Percentiles rank a stretch among this genome's conserved stretches.
Conservation (phyloP, 1,284 basidiomycete species). For the Melampsora larici-populina region DNA sequence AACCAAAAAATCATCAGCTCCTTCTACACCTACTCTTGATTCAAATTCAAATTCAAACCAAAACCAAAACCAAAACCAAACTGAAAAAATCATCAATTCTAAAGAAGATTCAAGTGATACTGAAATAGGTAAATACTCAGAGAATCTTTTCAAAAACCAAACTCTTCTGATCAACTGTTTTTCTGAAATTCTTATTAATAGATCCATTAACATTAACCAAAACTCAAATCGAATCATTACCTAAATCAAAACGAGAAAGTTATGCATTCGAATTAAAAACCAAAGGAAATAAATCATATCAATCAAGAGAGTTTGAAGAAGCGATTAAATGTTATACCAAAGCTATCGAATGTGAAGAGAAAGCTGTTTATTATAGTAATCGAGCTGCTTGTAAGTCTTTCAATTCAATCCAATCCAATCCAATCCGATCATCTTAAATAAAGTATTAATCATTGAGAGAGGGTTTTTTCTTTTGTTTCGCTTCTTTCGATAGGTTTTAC, state of each 20-base stretch:
- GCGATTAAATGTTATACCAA: slow-evolving; percentile 85
- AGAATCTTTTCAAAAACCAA: too few relatives aligned
- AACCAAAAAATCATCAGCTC: slow-evolving; percentile 6
- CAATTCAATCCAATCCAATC: background rate
- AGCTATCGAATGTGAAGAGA: slow-evolving; percentile 71
- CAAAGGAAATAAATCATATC: slow-evolving; percentile 85
- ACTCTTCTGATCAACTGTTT: background rate
- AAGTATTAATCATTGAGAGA: background rate
- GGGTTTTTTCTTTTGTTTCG: background rate
- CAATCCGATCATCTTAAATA: background rate
- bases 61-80: too few relatives aligned
- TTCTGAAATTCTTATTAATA: background rate
- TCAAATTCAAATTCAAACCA: background rate
- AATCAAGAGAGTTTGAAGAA: slow-evolving; percentile 68
- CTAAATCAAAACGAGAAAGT: slow-evolving; percentile 66
- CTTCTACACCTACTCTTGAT: background rate
- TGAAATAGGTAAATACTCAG: background rate
- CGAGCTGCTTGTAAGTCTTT: slow-evolving; percentile 78
- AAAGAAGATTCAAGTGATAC: background rate
- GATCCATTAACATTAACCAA: slow-evolving; percentile 34
- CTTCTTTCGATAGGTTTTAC: slow-evolving; percentile 67
- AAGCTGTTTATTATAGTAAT: slow-evolving; percentile 95
- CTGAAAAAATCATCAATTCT: too few relatives aligned
- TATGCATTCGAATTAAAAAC: slow-evolving; percentile 78
- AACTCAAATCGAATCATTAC: slow-evolving; percentile 11